Evolutionary conservation across 192 early-diverging fungal genomes (phyloP).

Genomic region (Phycomyces nitens): DNA sequence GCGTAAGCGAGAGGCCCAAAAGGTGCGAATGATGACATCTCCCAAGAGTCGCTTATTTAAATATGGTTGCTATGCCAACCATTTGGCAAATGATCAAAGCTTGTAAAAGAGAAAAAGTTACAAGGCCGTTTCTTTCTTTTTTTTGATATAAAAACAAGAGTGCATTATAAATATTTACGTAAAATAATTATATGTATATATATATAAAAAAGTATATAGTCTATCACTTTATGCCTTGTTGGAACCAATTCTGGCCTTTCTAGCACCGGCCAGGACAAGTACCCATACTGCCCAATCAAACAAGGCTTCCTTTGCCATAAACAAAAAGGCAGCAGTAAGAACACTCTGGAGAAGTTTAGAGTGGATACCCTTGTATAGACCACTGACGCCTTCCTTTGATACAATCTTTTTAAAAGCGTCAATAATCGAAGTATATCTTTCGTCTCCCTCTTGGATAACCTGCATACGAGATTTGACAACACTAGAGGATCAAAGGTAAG

Average conservation of each 20-base stretch:
- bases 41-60: too few species aligned
- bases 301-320: conserved; percentile 86
- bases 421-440: conserved; percentile 72
- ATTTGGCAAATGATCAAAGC: too few species aligned
- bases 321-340: conserved; percentile 92
- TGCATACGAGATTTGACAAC: conserved; percentile 99
- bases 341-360: conserved; percentile 96
- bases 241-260: conserved; percentile 19
- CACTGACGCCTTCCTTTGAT: conserved; percentile 81
- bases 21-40: too few species aligned
- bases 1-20: too few species aligned
- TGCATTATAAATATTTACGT: too few species aligned
- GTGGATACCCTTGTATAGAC: conserved; percentile 87
- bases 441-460: conserved; percentile 80
- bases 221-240: conserved; percentile 15
- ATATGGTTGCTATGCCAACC: too few species aligned
- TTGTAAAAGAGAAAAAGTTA: too few species aligned
- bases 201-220: too few species aligned
- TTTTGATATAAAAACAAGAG: too few species aligned
- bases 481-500: conserved; percentile 45
- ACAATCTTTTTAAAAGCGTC: conserved; percentile 94
- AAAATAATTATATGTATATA: too few species aligned
- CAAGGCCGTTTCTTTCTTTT: too few species aligned
- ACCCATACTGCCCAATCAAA: conserved; percentile 67
- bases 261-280: conserved; percentile 37